Conservation (phyloP, 805 yeast genomes). For the Starmerella lactis-condensi region DNA sequence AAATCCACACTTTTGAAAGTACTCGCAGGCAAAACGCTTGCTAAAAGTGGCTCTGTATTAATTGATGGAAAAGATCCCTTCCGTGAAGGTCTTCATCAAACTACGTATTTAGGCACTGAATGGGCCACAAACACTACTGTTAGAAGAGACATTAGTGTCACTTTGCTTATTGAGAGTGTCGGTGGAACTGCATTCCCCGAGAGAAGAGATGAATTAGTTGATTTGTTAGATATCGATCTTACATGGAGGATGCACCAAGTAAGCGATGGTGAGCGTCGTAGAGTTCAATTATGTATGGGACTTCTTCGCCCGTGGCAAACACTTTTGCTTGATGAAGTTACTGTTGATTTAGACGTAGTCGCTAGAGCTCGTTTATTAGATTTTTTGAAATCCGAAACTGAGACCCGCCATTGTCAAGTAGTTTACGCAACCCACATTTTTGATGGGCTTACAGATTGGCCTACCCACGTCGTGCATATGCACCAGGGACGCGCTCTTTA, state of each 20-base stretch:
- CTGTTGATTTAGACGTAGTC: slow-evolving; percentile 87
- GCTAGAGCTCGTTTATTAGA: slow-evolving; percentile 59
- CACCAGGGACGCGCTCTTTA: slow-evolving; percentile 40
- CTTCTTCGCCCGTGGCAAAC: slow-evolving; percentile 77
- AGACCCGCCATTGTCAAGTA: slow-evolving; percentile 48
- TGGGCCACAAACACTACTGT: slow-evolving; percentile 91
- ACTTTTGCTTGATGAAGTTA: slow-evolving; percentile 81
- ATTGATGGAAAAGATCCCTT: slow-evolving; percentile 86
- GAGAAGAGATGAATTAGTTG: slow-evolving; percentile 57
- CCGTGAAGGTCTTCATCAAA: slow-evolving; percentile 31
- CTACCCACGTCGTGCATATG: slow-evolving; percentile 64
- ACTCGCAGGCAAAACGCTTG: slow-evolving; percentile 78
- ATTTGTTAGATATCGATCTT: slow-evolving; percentile 67
- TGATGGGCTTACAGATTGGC: slow-evolving; percentile 87
- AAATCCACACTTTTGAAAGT: slow-evolving; percentile 74
- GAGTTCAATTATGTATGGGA: slow-evolving; percentile 92
- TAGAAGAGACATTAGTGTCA: slow-evolving; percentile 77
- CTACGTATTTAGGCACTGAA: slow-evolving; percentile 83
- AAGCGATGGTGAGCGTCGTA: slow-evolving; percentile 85
- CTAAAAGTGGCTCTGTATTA: slow-evolving; percentile 47
- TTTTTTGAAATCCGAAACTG: slow-evolving; percentile 60
- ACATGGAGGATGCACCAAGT: slow-evolving; percentile 83
- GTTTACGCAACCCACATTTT: slow-evolving; percentile 91
- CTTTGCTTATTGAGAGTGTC: slow-evolving; percentile 54
- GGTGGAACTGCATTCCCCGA: slow-evolving; percentile 64